A percentile compares a stretch with the other conserved stretches of the same genome.
Conservation (phyloP, 208 protist genomes). For the Wallacemonas sp. region DNA sequence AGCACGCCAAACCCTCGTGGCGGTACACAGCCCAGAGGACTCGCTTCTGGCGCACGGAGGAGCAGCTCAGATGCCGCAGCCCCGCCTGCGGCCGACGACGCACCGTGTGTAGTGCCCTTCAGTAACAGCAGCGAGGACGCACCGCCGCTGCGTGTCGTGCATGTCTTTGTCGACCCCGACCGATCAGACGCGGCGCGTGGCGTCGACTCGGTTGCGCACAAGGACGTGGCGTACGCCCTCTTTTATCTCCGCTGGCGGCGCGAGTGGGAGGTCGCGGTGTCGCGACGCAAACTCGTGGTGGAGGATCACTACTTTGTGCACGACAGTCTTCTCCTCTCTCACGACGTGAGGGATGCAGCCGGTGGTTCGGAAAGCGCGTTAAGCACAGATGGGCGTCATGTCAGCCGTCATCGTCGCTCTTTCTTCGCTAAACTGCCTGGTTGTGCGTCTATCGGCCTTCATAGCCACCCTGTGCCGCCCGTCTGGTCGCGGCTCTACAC, state of each 20-base stretch:
- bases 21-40: no score
- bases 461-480: no score
- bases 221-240: not conserved
- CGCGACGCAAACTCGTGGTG: constrained; percentile 14
- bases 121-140: not conserved
- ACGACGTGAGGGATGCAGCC: not conserved
- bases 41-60: no score
- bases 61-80: no score
- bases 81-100: not conserved
- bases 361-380: not conserved
- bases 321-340: not conserved
- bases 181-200: no score
- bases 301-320: not conserved
- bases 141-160: constrained; percentile 6
- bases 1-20: no score
- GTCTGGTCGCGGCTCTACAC: no score
- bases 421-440: no score
- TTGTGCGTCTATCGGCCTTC: no score
- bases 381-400: not conserved
- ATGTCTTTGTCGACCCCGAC: not conserved
- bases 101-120: not conserved
- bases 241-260: constrained; percentile 29
- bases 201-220: no score
- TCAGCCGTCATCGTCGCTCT: no score
- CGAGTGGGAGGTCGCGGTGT: constrained; percentile 22